Conservation (phyloP, 2,329 filamentous ascomycete genomes). For the Xylariales sp. region DNA sequence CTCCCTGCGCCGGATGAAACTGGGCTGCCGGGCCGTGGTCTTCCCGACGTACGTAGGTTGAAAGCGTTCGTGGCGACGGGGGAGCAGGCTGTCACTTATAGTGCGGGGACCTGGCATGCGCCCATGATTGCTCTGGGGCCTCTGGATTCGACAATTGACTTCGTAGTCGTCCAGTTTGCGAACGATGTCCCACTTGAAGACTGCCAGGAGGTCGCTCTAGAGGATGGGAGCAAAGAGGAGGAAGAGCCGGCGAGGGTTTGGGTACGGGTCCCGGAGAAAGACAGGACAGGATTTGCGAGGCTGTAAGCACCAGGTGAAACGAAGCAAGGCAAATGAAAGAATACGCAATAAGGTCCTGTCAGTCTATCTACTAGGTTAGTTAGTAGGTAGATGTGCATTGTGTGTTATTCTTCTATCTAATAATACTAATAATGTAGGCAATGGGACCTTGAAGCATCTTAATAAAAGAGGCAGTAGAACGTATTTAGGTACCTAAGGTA, state of each 20-base stretch:
- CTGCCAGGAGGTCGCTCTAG: slow-evolving; percentile 77
- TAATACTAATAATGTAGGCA: not conserved
- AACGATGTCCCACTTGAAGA: slow-evolving; percentile 87
- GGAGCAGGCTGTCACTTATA: slow-evolving; percentile 90
- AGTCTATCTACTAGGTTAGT: too few species aligned
- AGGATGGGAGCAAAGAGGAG: slow-evolving; percentile 51
- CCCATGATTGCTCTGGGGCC: slow-evolving; percentile 89
- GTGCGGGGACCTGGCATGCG: slow-evolving; percentile 91
- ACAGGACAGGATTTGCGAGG: slow-evolving; percentile 25
- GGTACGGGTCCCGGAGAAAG: slow-evolving; percentile 41
- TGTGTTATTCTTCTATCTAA: too few species aligned
- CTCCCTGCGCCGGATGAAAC: slow-evolving; percentile 52
- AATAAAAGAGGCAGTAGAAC: not conserved
- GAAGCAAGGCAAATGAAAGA: not conserved
- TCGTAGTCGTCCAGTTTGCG: slow-evolving; percentile 88
- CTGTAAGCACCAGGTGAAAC: slow-evolving; percentile 3
- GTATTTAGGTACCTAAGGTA: too few species aligned
- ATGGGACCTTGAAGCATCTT: not conserved
- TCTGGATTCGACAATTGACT: slow-evolving; percentile 73
- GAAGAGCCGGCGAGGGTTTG: slow-evolving; percentile 43
- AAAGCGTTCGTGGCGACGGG: slow-evolving; percentile 83
- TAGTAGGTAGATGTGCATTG: too few species aligned
- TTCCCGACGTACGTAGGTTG: slow-evolving; percentile 78
- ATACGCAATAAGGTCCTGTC: too few species aligned
- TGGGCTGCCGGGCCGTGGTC: slow-evolving; percentile 66